Evolutionary conservation across 345 rosid genomes (phyloP), one percentile per base, ranked within the genome.

Genomic region (Lumnitzera racemosa): DNA sequence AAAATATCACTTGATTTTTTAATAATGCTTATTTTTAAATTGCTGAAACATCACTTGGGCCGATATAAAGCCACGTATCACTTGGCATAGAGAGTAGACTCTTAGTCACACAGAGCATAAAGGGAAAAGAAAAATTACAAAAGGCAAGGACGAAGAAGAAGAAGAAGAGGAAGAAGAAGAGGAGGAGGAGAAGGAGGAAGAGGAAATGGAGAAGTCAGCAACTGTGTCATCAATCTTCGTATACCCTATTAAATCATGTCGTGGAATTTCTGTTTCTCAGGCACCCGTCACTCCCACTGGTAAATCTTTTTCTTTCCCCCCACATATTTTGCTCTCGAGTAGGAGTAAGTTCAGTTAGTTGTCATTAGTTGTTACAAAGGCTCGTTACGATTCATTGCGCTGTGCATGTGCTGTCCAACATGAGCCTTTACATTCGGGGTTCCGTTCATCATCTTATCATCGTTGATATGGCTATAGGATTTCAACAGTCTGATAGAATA

Each of bases 181-280:
- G 20, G 20, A 20, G 20, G 20, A 20, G 20, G 20, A 20, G 20
- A 20, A 20, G 20, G 20, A 20, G 20, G 20, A 31, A 47, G 48
- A 14, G 59, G 51, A 20, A 48, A 47, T 36, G 59, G 70, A 61
- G 70, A 67, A 60, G 61, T 43, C 61, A 27, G 76, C 76, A n/a
- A 74, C 57, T 56, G 83, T 89, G 31, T 47, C 75, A 4, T 84
- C 95, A 51, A 66, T 91, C 63, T 86, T 88, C 13, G 64, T 91
- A 4, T 91, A 91, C 75, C 96, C 96, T 2, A 49, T 91, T 3
- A 91, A 91, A 66, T 86, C 96, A 54, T 91, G 98, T 73, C 82
- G 80, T 55, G 96, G 91, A 65, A 86, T 88, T 9, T 83, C 90
- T 24, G 69, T 81, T 5, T 61, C 87, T 72, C 78, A 69, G 12